Evolutionary conservation across 2,329 filamentous ascomycete species (phyloP), one percentile per base, ranked within the genome.

Genomic region (Trichoderma arundinaceum): DNA sequence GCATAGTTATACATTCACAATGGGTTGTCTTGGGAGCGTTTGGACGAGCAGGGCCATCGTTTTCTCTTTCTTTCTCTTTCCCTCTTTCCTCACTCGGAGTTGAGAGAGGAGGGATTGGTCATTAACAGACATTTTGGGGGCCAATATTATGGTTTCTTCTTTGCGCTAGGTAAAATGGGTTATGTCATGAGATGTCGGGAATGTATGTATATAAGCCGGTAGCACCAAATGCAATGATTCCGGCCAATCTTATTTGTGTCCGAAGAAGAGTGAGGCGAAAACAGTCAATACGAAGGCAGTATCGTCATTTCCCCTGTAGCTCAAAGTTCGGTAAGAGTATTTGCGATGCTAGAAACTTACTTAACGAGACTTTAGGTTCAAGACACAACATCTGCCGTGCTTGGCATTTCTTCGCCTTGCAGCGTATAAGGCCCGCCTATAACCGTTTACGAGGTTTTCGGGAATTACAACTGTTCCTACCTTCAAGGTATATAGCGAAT

Each of bases 101-200:
- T 19, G 9, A 15, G 35, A 19, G 46, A 19, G 56, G 17, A 22
- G n/a, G 7, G 12, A 35, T n/a, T n/a, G 22, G 58, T 22, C n/a
- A 41, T 19, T n/a, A 43, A 43, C 38, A 15, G 48, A 52, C 22
- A 22, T 7, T 19, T 33, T 43, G 39, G 39, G 6, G 39, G 15
- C 4, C n/a, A 7, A 8, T n/a, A n/a, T n/a, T n/a, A 33, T 19
- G 19, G 28, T 13, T 9, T 4, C 3, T 39, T 33, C 4, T 61
- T 52, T 41, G 7, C 22, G 28, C 38, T 38, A 9, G 10, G 44
- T 33, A 39, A 41, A 15, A 59, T 32, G 44, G 57, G 43, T 28
- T 19, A 60, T 19, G 46, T 13, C 4, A 39, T 39, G 44, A 38
- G 44, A 60, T 60, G 12, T 48, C 19, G 17, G 56, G 33, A 59